Percentiles rank a stretch among this genome's conserved stretches.
phyloP scores from a whole-genome alignment of 441 rosid genomes.

The Arabidopsis lyrata region DNA sequence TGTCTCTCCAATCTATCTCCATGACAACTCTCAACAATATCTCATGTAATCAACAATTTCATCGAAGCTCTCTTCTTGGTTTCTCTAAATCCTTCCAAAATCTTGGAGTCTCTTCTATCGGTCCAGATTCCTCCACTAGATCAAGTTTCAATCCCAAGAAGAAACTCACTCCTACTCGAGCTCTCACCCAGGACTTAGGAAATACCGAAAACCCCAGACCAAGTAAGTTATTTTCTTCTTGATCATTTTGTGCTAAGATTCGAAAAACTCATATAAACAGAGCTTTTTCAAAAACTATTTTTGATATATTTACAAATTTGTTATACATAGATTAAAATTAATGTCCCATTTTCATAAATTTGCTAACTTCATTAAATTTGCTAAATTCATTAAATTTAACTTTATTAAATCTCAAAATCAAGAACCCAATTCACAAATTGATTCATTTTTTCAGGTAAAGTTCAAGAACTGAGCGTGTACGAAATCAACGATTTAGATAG shows the following conservation, averaged over 20 bases:
- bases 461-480: conserved; percentile 78
- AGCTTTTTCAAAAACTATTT: too few species aligned
- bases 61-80: conserved; percentile 22
- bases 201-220: conserved; percentile 24
- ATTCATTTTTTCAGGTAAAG: conserved; percentile 44
- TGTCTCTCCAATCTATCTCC: conserved; percentile 36
- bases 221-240: conserved; percentile 28
- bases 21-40: conserved; percentile 22
- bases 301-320: too few species aligned
- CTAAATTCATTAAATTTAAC: too few species aligned
- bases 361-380: too few species aligned
- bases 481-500: conserved; percentile 90
- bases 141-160: conserved; percentile 32
- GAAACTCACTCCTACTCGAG: not conserved
- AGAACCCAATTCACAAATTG: not conserved
- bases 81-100: conserved; percentile 32
- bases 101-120: conserved; percentile 36
- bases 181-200: not conserved
- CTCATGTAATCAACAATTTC: conserved; percentile 18
- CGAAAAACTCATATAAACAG: too few species aligned
- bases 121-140: conserved; percentile 23
- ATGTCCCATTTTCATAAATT: too few species aligned
- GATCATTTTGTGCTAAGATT: not conserved
- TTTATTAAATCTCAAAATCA: not conserved
- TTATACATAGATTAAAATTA: too few species aligned